Base-by-base conservation (phyloP, 257 asterid species). In the Eucommia ulmoides region DNA sequence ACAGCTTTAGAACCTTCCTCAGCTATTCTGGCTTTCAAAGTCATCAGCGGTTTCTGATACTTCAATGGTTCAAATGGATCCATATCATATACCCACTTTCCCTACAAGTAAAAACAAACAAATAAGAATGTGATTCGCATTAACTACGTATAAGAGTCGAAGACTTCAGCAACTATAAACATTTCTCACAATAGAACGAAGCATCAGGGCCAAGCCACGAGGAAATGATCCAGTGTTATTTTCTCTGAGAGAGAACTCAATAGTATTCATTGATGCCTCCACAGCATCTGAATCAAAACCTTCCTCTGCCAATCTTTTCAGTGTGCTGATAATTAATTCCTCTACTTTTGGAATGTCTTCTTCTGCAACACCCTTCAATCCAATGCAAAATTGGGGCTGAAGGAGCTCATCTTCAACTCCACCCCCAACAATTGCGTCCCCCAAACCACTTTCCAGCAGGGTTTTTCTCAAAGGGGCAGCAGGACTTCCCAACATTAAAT, bases 171-270 rank as follows among this genome's bases (percentile, higher is more conserved):
- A 53, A 25, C 6, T 8, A 18, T 2, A 15, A 57, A 54, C 22
- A 47, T 35, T 59, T 55, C 81, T 67, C 81, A 91, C 96, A 50
- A 86, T 65, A 53, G 98, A 88, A 21, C 93, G 88, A 57, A 91
- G 92, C 98, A 91, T 91, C 65, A 91, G 63, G 15, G 96, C 98
- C 52, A 91, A 69, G 50, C 98, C 98, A 65, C 98, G 98, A 19
- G 98, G 98, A 62, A 91, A 91, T 20, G 98, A 91, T 54, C 98
- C 98, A 19, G 98, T 91, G 53, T 91, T 91, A 69, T 91, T 91
- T 76, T 91, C 98, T 72, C 98, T 74, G 53, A 91, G 96, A 64
- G 96, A 75, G 59, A 91, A 91, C 76, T 91, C 98, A 33, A 91
- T 91, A 5, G 98, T 91, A 63, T 91, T 91, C 94, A 91, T 81